A percentile compares a stretch with the other conserved stretches of the same genome.
Conservation (phyloP, 257 asterid species). For the Fraxinus anomala region DNA sequence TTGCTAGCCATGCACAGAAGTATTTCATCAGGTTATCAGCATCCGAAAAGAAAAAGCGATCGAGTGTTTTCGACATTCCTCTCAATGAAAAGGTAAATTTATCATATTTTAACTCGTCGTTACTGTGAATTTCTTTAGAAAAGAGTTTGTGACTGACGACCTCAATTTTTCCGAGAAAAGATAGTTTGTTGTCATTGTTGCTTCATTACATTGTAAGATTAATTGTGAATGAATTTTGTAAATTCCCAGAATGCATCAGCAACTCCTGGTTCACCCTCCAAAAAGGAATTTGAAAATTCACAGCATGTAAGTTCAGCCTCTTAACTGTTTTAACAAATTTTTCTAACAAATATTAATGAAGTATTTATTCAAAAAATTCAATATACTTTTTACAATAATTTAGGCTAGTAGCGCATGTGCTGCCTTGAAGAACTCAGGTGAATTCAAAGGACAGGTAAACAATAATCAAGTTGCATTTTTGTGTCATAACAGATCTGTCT, state of each 20-base stretch:
- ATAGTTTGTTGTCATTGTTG: background rate
- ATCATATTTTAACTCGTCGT: background rate
- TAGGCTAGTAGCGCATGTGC: conserved; percentile 23
- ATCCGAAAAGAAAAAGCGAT: conserved; percentile 35
- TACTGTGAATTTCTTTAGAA: background rate
- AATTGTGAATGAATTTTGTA: background rate
- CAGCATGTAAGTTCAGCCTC: conserved; percentile 23
- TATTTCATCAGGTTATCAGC: conserved; percentile 46
- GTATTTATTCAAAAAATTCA: background rate
- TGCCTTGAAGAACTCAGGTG: conserved; percentile 14
- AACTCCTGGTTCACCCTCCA: conserved; percentile 14
- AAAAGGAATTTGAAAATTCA: conserved; percentile 20
- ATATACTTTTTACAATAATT: background rate
- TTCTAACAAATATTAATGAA: no score
- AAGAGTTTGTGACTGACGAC: no score
- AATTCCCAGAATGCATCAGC: conserved; percentile 17
- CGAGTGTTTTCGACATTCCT: conserved; percentile 59
- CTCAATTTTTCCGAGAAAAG: background rate
- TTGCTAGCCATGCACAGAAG: conserved; percentile 79
- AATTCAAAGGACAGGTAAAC: conserved; percentile 28
- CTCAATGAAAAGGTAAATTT: conserved; percentile 25
- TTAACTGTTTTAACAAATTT: background rate
- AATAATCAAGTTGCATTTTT: background rate
- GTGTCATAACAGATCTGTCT: background rate
- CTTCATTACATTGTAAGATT: background rate